Base-by-base conservation (phyloP, 805 yeast genomes). In the Saccharomycopsis sp. region DNA sequence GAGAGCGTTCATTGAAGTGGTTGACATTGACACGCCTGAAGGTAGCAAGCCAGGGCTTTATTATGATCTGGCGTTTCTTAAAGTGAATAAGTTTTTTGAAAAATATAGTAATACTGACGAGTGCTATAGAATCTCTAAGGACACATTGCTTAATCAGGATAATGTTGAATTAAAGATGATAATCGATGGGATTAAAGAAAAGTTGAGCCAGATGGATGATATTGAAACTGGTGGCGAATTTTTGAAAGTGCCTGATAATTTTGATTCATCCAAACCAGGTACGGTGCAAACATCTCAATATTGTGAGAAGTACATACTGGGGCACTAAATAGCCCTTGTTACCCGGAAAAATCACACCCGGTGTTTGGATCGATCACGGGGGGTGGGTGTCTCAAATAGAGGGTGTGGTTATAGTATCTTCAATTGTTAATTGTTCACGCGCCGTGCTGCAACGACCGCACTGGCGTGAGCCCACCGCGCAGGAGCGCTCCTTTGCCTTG, bases 1-100 rank as follows among this genome's bases (percentile, higher is more conserved):
- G 14, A 65, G 95, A 19, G 56, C 65, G 20, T 85, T 72, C 56
- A 51, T 87, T 7, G 81, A 81, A 47, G 54, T 73, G 3, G 20
- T 78, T 13, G 66, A 70, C 1, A 61, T 83, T 2, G 41, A 43
- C 9, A 16, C 20, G 24, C 17, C 36, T 3, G 29, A 9, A 3
- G 16, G 3, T 33, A 7, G 6, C 4, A 14, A 33, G 14, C n/a
- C 4, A 20, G 22, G n/a, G 2, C 38, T 46, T 6, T 27, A 8
- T 20, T 47, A 43, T 28, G 51, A 47, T 40, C 38, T 23, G n/a
- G 8, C 13, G n/a, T 47, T 47, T 36, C 2, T 43, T 2, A 29
- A 34, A 32, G 28, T 47, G 16, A 26, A 39, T 24, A 43, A 36
- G 24, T 42, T 27, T 24, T 42, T 42, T 20, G 28, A 28, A 19